phyloP scores from a whole-genome alignment of 2,329 filamentous ascomycete genomes.

The Parastagonospora nodorum region DNA sequence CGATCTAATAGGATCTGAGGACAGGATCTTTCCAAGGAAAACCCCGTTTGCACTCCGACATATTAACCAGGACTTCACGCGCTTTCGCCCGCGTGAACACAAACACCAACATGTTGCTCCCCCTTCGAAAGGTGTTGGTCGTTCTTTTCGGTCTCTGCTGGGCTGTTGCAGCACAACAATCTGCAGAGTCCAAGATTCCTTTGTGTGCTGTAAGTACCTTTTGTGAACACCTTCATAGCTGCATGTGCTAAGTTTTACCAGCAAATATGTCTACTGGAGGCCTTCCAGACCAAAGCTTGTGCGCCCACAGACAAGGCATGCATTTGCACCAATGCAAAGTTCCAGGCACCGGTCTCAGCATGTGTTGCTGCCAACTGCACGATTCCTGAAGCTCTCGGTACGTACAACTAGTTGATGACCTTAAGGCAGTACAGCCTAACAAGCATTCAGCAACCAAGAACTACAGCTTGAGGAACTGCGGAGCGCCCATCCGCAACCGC shows the following conservation, averaged over 20 bases:
- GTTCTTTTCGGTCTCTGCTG: slow-evolving; percentile 5
- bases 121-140: slow-evolving; percentile 2
- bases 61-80: neutral
- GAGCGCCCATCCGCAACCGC: slow-evolving; percentile 46
- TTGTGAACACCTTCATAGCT: neutral
- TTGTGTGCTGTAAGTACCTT: slow-evolving; percentile 1
- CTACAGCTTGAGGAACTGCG: slow-evolving; percentile 47
- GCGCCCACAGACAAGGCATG: slow-evolving; percentile 22
- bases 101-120: slow-evolving; percentile 3
- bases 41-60: neutral
- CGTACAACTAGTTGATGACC: neutral
- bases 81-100: neutral
- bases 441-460: slow-evolving; percentile 47
- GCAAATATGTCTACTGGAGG: slow-evolving; percentile 15
- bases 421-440: neutral
- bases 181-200: neutral
- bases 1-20: neutral
- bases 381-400: slow-evolving; percentile 28
- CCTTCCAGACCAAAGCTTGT: slow-evolving; percentile 23
- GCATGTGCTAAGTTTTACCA: neutral
- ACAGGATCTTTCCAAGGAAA: neutral
- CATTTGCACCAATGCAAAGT: slow-evolving; percentile 27
- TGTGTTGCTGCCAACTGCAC: slow-evolving; percentile 27
- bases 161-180: slow-evolving; percentile 6
- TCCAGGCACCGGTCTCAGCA: slow-evolving; percentile 23